A percentile compares a stretch with the other conserved stretches of the same genome.
Conservation (phyloP, 1,139 yeast genomes). For the Wickerhamiella pararugosa region DNA sequence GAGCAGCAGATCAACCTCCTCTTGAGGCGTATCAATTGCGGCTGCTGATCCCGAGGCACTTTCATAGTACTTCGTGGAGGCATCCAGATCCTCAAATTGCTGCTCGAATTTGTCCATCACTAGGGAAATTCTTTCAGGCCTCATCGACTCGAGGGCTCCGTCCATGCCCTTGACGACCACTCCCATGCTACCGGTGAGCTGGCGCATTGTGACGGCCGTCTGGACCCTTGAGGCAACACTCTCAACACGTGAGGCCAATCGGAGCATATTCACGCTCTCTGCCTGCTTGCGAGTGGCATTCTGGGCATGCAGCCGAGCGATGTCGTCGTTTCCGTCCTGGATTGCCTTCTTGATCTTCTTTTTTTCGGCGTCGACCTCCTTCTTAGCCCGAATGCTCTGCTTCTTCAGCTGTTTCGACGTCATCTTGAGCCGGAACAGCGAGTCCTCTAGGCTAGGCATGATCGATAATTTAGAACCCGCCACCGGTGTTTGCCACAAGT, state of each 20-base stretch:
- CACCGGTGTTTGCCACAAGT: not conserved
- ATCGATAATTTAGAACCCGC: not conserved
- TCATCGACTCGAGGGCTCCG: constrained; percentile 89
- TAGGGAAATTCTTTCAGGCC: constrained; percentile 70
- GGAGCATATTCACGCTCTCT: constrained; percentile 67
- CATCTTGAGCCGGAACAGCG: constrained; percentile 47
- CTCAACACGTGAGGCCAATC: constrained; percentile 81
- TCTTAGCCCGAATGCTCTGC: constrained; percentile 82
- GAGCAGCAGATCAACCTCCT: constrained; percentile 84
- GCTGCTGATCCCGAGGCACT: constrained; percentile 77
- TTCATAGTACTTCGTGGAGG: constrained; percentile 86
- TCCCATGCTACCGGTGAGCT: constrained; percentile 88
- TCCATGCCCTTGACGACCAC: constrained; percentile 93
- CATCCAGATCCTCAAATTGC: constrained; percentile 93
- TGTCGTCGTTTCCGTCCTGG: constrained; percentile 75
- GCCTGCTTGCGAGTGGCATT: constrained; percentile 87
- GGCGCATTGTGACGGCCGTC: constrained; percentile 93
- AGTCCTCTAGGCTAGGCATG: constrained; percentile 25
- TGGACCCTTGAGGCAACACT: constrained; percentile 94
- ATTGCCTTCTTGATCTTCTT: constrained; percentile 83
- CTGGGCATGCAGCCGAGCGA: constrained; percentile 88
- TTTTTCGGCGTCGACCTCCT: constrained; percentile 78
- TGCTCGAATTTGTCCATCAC: constrained; percentile 96
- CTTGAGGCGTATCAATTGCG: constrained; percentile 85
- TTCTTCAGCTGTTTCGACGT: constrained; percentile 86